Conservation (phyloP, 1,139 yeast species). For the Kluyveromyces sp. region DNA sequence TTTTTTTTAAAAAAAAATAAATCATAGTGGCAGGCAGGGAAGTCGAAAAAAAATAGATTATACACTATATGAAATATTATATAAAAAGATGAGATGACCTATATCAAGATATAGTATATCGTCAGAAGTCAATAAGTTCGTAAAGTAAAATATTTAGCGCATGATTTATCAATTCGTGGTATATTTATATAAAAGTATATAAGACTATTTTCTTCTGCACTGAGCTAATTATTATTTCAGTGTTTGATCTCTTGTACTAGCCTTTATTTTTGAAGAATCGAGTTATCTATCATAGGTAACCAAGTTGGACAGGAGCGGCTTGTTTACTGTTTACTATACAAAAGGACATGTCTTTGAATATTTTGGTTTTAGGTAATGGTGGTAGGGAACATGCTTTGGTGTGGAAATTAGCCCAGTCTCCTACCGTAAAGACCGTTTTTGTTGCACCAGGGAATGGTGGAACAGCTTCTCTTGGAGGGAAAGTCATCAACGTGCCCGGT, state of each 20-base stretch:
- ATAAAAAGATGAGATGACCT: not conserved
- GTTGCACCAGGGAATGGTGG: conserved; percentile 99
- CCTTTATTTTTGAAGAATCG: too few species aligned
- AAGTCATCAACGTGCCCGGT: conserved; percentile 57
- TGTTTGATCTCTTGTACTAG: too few species aligned
- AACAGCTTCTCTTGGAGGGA: conserved; percentile 45
- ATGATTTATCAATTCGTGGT: too few species aligned
- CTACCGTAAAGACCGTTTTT: conserved; percentile 59
- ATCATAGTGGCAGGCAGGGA: too few species aligned
- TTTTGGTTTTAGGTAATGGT: conserved; percentile 91
- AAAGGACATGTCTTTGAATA: conserved; percentile 40
- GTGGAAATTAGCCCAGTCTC: conserved; percentile 83
- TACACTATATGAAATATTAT: not conserved
- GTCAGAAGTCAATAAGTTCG: not conserved
- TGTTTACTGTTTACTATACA: not conserved
- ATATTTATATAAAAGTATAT: too few species aligned
- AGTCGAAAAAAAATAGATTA: not conserved
- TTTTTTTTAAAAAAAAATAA: too few species aligned
- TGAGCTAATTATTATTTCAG: too few species aligned
- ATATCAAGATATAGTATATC: not conserved
- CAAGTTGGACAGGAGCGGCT: too few species aligned
- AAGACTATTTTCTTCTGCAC: too few species aligned
- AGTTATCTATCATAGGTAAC: too few species aligned
- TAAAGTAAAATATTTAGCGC: not conserved
- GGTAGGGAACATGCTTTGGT: conserved; percentile 98